Evolutionary conservation across 768 basidiomycete species (phyloP), one percentile per base, ranked within the genome.

Genomic region (Serendipita sp.): DNA sequence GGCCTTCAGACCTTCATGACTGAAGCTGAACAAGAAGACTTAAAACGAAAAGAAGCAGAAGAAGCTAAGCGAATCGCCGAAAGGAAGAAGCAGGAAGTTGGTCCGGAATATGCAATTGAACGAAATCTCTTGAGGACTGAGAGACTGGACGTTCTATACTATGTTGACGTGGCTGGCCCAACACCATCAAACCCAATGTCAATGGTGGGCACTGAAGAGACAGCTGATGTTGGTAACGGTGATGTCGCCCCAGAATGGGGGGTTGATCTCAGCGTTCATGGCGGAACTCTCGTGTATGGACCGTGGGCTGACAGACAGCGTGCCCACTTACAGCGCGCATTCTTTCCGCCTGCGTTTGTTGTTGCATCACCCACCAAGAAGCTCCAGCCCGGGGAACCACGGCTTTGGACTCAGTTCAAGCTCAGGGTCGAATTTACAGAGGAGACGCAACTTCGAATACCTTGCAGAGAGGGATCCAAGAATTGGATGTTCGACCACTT

Each of bases 251-350:
- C 95, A 3, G 91, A 98, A 71, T 98, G 93, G 90, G 95, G 94
- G 2, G 75, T 96, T 30, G 90, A 98, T 70, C 69, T 98, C 16
- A 80, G 86, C 16, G 77, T 97, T n/a, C 77, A 83, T 65, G 84
- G 85, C 16, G 94, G 91, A 0, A 73, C 79, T 41, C 68, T 96
- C 41, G 81, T 83, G 18, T 98, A 97, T 71, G 95, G 95, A 3
- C 95, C 95, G 2, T 98, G 95, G 95, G 88, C 93, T 28, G 95
- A 98, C 75, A 81, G 94, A 30, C 95, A 96, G 74, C 79, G 93
- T 53, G 82, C 78, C 13, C 82, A 89, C 65, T 74, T 97, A 24
- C 94, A 96, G 72, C 80, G 78, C 45, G 76, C 81, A 0, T 94
- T 98, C 74, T 92, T 93, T 67, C 95, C 95, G 3, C 77, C 86